Percentiles rank a stretch among this genome's conserved stretches.
Evolutionary conservation across 768 basidiomycete species (phyloP).

Genomic region (Podaxis pistillaris): DNA sequence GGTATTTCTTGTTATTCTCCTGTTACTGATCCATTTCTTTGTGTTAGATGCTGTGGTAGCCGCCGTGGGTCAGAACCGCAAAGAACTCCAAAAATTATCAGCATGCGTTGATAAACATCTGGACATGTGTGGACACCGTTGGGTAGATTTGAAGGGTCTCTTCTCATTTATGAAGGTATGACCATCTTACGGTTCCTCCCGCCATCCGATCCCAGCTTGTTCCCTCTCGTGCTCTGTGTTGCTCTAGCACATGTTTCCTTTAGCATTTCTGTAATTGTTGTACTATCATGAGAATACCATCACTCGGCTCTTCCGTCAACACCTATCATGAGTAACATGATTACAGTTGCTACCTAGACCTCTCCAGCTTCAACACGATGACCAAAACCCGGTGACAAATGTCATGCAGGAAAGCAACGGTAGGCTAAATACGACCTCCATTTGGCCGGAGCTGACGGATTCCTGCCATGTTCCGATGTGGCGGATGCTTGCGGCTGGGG

Average conservation of each 20-base stretch:
- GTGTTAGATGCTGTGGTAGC: constrained; percentile 53
- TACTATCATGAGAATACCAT: background rate
- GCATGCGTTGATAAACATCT: constrained; percentile 74
- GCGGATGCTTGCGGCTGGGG: too few relatives aligned
- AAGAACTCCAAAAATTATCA: constrained; percentile 45
- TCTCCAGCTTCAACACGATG: too few relatives aligned
- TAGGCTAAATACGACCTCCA: too few relatives aligned
- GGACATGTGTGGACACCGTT: constrained; percentile 84
- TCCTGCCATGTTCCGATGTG: too few relatives aligned
- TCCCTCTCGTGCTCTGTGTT: background rate
- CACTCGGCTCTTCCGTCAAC: background rate
- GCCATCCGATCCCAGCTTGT: constrained; percentile 12
- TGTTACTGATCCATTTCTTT: background rate
- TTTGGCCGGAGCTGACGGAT: too few relatives aligned
- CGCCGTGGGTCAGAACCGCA: constrained; percentile 46
- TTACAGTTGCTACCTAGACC: too few relatives aligned
- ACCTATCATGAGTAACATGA: too few relatives aligned
- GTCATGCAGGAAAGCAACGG: too few relatives aligned
- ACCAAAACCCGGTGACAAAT: too few relatives aligned
- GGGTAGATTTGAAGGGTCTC: constrained; percentile 77
- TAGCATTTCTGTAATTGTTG: background rate
- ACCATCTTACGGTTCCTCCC: constrained; percentile 6
- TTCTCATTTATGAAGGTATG: constrained; percentile 81
- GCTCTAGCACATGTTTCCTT: background rate
- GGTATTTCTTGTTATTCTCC: background rate